Evolutionary conservation across 1,284 basidiomycete genomes (phyloP).

Genomic region (Ustilago lituana): DNA sequence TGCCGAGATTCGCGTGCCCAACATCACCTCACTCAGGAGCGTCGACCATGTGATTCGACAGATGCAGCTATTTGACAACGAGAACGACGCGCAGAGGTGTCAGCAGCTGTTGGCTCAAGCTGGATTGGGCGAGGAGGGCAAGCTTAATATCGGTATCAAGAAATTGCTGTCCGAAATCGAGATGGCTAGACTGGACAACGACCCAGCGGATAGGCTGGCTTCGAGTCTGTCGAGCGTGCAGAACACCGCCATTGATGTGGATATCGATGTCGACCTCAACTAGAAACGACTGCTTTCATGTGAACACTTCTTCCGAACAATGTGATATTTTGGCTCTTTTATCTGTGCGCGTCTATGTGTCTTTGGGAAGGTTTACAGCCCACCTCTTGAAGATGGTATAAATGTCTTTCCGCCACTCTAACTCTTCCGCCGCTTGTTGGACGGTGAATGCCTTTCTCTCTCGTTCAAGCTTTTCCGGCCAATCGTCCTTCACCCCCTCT

Average conservation of each 20-base stretch:
- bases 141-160: conserved; percentile 87
- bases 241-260: conserved; percentile 42
- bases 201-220: conserved; percentile 68
- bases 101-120: conserved; percentile 79
- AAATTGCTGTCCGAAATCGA: conserved; percentile 85
- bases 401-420: conserved; percentile 56
- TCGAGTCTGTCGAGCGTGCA: conserved; percentile 58
- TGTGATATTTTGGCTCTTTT: background rate
- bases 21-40: conserved; percentile 78
- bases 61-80: conserved; percentile 77
- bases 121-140: conserved; percentile 75
- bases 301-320: no score
- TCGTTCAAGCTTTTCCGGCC: conserved; percentile 58
- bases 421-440: conserved; percentile 35
- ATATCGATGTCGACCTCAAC: conserved; percentile 47
- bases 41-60: conserved; percentile 84
- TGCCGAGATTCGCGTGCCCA: conserved; percentile 84
- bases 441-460: conserved; percentile 36
- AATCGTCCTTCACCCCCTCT: conserved; percentile 17
- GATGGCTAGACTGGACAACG: conserved; percentile 87
- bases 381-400: conserved; percentile 29
- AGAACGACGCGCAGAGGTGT: conserved; percentile 74
- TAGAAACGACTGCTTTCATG: no score
- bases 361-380: conserved; percentile 8
- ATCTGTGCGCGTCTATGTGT: conserved; percentile 1